Percentiles rank a stretch among this genome's conserved stretches.
phyloP scores from a whole-genome alignment of 371 early-diverging fungal species.

The Chytridiales sp. region DNA sequence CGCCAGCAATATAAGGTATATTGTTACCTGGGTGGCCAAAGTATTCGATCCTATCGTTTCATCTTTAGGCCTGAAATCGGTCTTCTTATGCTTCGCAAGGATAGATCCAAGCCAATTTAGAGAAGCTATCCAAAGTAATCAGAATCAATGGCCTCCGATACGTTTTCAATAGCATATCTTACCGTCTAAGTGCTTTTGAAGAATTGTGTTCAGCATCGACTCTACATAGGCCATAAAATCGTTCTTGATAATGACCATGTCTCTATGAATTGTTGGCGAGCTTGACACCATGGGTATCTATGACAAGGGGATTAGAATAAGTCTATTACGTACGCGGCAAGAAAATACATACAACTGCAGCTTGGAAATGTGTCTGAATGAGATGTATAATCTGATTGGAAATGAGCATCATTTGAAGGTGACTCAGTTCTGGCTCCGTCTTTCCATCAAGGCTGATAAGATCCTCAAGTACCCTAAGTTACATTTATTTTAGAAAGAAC shows the following conservation, averaged over 20 bases:
- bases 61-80: constrained; percentile 76
- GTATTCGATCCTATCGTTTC: constrained; percentile 71
- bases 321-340: not conserved
- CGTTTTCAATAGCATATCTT: too few relatives aligned
- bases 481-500: not conserved
- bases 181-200: constrained; percentile 78
- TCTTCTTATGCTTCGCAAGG: constrained; percentile 52
- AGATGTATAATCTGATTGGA: constrained; percentile 75
- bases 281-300: constrained; percentile 74
- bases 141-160: not conserved
- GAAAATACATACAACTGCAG: constrained; percentile 64
- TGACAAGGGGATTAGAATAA: not conserved
- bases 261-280: constrained; percentile 80
- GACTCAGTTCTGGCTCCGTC: constrained; percentile 71
- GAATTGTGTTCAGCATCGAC: constrained; percentile 67
- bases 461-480: constrained; percentile 71
- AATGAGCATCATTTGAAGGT: constrained; percentile 67
- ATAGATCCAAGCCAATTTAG: constrained; percentile 59
- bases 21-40: constrained; percentile 62
- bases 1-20: not conserved
- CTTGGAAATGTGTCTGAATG: constrained; percentile 88
- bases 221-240: constrained; percentile 79
- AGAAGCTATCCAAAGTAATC: too few relatives aligned
- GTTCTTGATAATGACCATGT: constrained; percentile 81
- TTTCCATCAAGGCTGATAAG: constrained; percentile 54